Evolutionary conservation across 1,284 basidiomycete species (phyloP).

Genomic region (Trichosporon sp.): DNA sequence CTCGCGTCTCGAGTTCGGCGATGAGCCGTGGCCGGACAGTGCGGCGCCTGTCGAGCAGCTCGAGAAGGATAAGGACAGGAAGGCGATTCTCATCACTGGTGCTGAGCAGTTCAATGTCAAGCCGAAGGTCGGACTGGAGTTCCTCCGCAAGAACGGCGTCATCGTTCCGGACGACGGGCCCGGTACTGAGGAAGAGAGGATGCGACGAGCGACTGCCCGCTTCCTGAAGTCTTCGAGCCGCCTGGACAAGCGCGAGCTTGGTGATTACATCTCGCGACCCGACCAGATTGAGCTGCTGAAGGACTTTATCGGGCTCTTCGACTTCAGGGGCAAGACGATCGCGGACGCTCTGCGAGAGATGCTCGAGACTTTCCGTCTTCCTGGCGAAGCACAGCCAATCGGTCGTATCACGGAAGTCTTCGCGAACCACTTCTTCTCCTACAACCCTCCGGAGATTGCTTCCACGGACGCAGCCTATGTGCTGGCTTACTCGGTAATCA

Average conservation of each 20-base stretch:
- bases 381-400: slow-evolving; percentile 94
- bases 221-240: slow-evolving; percentile 82
- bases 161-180: slow-evolving; percentile 52
- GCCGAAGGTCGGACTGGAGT: slow-evolving; percentile 86
- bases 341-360: slow-evolving; percentile 94
- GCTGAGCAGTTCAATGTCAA: slow-evolving; percentile 90
- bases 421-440: slow-evolving; percentile 81
- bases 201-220: slow-evolving; percentile 54
- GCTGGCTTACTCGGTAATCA: slow-evolving; percentile 89
- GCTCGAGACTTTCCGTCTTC: slow-evolving; percentile 87
- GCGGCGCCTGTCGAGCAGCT: slow-evolving; percentile 59
- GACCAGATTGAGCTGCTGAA: slow-evolving; percentile 80
- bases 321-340: slow-evolving; percentile 85
- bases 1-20: slow-evolving; percentile 63
- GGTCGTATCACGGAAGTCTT: slow-evolving; percentile 91
- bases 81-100: slow-evolving; percentile 77
- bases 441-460: slow-evolving; percentile 77
- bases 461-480: slow-evolving; percentile 92
- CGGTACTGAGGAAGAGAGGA: slow-evolving; percentile 34
- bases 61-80: slow-evolving; percentile 70
- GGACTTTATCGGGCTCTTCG: slow-evolving; percentile 82
- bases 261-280: slow-evolving; percentile 86
- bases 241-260: slow-evolving; percentile 88
- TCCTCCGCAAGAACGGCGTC: slow-evolving; percentile 78
- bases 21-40: slow-evolving; percentile 58